phyloP scores from a whole-genome alignment of 805 yeast species.

The Lipomyces lipofer region DNA sequence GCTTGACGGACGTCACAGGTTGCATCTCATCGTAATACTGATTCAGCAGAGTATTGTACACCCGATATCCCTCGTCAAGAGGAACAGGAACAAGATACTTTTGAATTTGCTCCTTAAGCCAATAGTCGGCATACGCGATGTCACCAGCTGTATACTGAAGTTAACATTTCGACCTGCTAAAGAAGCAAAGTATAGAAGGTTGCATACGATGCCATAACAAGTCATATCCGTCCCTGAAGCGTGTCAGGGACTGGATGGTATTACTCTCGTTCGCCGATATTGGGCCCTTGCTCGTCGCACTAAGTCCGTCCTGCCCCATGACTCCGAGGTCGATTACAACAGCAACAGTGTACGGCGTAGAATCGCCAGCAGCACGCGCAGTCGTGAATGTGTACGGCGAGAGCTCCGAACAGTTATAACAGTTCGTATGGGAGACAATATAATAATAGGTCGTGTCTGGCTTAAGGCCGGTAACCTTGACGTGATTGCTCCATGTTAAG shows the following conservation, averaged over 20 bases:
- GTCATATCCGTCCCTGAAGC: conserved; percentile 23
- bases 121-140: conserved; percentile 39
- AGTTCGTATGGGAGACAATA: conserved; percentile 31
- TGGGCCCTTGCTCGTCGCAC: conserved; percentile 16
- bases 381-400: conserved; percentile 28
- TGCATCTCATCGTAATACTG: conserved; percentile 31
- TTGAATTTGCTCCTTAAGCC: conserved; percentile 33
- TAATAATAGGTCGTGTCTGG: conserved; percentile 38
- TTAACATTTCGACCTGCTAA: neutral
- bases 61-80: conserved; percentile 14
- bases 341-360: conserved; percentile 25
- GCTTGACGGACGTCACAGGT: conserved; percentile 25
- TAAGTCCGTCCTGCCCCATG: conserved; percentile 24
- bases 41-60: conserved; percentile 21
- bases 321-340: conserved; percentile 30
- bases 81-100: conserved; percentile 18
- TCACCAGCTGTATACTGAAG: conserved; percentile 35
- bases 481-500: conserved; percentile 35
- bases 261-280: conserved; percentile 15
- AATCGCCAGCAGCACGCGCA: conserved; percentile 27
- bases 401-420: conserved; percentile 21
- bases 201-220: conserved; percentile 24
- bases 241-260: conserved; percentile 28
- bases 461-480: conserved; percentile 32
- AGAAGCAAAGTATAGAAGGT: neutral